Evolutionary conservation across 75 land plant species (phyloP).

Genomic region (Picea sitchensis): DNA sequence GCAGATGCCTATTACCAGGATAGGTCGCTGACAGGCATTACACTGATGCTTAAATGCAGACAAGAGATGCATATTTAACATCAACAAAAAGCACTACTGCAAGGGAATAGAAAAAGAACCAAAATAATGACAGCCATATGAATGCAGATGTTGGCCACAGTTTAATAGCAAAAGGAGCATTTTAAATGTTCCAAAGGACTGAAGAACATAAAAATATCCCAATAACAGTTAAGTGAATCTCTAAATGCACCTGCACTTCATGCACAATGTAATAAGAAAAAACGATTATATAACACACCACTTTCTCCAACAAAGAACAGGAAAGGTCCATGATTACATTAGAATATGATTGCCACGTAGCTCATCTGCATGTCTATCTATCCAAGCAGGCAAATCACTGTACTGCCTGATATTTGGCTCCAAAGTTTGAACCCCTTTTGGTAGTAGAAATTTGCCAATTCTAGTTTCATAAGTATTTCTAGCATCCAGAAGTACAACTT

Average conservation of each 20-base stretch:
- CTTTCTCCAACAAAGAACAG: background rate
- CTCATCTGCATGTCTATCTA: constrained; percentile 66
- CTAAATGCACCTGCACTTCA: background rate
- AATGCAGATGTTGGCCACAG: background rate
- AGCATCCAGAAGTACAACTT: constrained; percentile 76
- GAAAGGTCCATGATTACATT: constrained; percentile 52
- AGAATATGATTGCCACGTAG: constrained; percentile 66
- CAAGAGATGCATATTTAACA: background rate
- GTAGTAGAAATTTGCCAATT: constrained; percentile 80
- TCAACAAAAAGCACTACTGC: too few relatives aligned
- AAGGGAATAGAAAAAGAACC: background rate
- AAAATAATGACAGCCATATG: background rate
- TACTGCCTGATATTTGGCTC: constrained; percentile 90
- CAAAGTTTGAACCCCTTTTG: constrained; percentile 52
- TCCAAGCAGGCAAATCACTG: constrained; percentile 93
- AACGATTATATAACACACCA: background rate
- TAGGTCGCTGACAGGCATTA: too few relatives aligned
- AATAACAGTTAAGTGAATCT: background rate
- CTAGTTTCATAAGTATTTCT: constrained; percentile 96
- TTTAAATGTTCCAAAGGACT: too few relatives aligned
- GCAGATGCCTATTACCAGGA: background rate
- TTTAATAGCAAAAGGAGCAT: background rate
- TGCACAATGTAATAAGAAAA: constrained; percentile 1
- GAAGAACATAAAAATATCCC: background rate
- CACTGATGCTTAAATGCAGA: background rate